Conservation (phyloP, 2,329 filamentous ascomycete species). For the Neofusicoccum parvum region DNA sequence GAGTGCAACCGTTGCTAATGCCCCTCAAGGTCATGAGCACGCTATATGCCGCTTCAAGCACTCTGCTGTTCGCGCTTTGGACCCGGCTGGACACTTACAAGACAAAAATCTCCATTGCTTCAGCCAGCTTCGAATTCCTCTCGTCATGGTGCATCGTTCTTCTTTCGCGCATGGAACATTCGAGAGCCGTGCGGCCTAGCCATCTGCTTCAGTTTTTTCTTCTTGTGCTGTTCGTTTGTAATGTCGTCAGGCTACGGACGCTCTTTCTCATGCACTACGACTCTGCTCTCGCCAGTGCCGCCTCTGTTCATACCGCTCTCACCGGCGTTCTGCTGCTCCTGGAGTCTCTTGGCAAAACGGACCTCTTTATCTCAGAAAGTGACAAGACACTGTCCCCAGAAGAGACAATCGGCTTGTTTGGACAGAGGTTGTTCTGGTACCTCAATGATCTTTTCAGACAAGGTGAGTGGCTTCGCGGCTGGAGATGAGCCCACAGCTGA, state of each 20-base stretch:
- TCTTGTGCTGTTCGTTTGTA: constrained; percentile 30
- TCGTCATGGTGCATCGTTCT: neutral
- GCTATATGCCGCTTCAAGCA: no score
- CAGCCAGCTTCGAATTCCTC: constrained; percentile 22
- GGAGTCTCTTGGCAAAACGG: constrained; percentile 26
- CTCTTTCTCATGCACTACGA: constrained; percentile 29
- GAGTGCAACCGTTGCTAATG: no score
- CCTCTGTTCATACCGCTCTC: constrained; percentile 28
- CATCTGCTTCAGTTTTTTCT: constrained; percentile 34
- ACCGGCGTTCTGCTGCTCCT: constrained; percentile 29
- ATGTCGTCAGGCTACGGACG: constrained; percentile 31
- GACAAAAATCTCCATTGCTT: constrained; percentile 27
- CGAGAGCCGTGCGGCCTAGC: constrained; percentile 30
- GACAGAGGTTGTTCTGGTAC: no score
- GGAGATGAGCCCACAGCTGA: no score
- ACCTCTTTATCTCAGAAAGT: constrained; percentile 27
- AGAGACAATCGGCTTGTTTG: constrained; percentile 31
- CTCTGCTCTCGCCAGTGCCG: constrained; percentile 21
- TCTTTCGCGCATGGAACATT: constrained; percentile 32
- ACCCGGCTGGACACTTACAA: constrained; percentile 24
- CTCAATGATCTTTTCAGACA: no score
- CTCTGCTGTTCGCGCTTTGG: no score
- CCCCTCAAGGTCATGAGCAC: no score
- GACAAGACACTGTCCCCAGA: constrained; percentile 34
- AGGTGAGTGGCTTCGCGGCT: no score